Conservation (phyloP, 495 filamentous ascomycete genomes). For the Neurospora intermedia region DNA sequence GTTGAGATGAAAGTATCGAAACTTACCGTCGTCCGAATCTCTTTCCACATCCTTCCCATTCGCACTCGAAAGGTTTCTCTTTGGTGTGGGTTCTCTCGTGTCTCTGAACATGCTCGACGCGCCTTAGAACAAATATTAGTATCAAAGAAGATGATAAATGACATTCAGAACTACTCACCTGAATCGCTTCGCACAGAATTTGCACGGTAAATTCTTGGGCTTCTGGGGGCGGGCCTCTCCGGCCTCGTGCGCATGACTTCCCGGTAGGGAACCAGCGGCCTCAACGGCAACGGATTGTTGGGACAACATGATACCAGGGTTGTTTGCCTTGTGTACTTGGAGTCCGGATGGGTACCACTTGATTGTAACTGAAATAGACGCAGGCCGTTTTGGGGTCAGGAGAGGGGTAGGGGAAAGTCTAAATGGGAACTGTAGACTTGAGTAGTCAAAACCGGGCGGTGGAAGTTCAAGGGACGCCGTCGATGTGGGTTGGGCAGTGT, state of each 20-base stretch:
- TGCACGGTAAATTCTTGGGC: constrained; percentile 43
- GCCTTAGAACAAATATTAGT: constrained; percentile 34
- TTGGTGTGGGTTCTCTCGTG: constrained; percentile 54
- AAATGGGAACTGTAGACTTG: constrained; percentile 4
- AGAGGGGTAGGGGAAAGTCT: constrained; percentile 13
- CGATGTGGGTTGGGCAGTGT: constrained; percentile 16
- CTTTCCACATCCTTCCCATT: constrained; percentile 43
- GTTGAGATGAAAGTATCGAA: constrained; percentile 3
- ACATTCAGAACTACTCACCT: constrained; percentile 25
- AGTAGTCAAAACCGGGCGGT: constrained; percentile 9
- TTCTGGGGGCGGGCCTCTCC: constrained; percentile 41
- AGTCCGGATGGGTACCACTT: constrained; percentile 25
- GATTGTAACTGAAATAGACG: constrained; percentile 16
- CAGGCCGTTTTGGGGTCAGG: constrained; percentile 3
- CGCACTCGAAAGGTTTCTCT: constrained; percentile 47
- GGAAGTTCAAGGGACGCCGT: constrained; percentile 3
- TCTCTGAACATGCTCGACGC: constrained; percentile 49
- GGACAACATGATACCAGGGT: constrained; percentile 32
- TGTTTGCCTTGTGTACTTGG: constrained; percentile 24
- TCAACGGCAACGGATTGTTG: constrained; percentile 43
- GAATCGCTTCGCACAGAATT: constrained; percentile 46
- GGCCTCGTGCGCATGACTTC: constrained; percentile 30
- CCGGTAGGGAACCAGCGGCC: constrained; percentile 24
- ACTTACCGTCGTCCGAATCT: constrained; percentile 47
- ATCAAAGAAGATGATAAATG: constrained; percentile 12